Evolutionary conservation across 2,329 filamentous ascomycete species (phyloP).

Genomic region (Aspergillus arachidicola): DNA sequence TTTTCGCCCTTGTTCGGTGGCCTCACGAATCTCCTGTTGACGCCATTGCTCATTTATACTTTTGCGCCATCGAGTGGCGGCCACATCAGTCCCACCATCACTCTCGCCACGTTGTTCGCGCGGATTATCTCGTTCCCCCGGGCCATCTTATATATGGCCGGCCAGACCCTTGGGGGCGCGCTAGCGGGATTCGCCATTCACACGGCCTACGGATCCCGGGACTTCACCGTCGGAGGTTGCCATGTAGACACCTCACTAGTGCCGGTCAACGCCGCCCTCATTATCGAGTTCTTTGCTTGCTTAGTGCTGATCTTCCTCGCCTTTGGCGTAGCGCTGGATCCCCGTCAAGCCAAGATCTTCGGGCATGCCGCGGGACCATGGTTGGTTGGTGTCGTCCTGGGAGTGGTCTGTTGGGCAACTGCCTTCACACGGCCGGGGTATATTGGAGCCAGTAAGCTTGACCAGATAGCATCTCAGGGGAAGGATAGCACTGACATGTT

Average conservation of each 20-base stretch:
- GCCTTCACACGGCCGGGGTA: conserved; percentile 46
- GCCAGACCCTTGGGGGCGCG: conserved; percentile 50
- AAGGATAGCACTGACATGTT: background rate
- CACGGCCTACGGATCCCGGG: conserved; percentile 29
- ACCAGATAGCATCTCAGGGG: background rate
- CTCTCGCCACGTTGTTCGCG: conserved; percentile 55
- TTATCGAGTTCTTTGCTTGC: conserved; percentile 52
- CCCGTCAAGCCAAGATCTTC: conserved; percentile 53
- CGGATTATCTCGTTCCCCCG: conserved; percentile 54
- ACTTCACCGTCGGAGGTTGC: conserved; percentile 42
- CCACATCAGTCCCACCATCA: conserved; percentile 58
- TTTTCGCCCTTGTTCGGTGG: conserved; percentile 38
- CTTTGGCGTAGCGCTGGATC: conserved; percentile 58
- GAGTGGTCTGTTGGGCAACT: conserved; percentile 40
- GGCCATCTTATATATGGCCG: conserved; percentile 50
- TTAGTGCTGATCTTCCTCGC: conserved; percentile 53
- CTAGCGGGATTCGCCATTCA: conserved; percentile 49
- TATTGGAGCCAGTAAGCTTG: conserved; percentile 39
- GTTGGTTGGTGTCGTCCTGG: conserved; percentile 49
- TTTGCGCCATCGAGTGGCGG: conserved; percentile 54
- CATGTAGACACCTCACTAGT: conserved; percentile 41
- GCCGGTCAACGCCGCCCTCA: conserved; percentile 45
- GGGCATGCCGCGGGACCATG: conserved; percentile 54
- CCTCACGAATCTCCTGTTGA: conserved; percentile 44
- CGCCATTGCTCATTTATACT: conserved; percentile 54